These are phyloP conservation scores for Spathaspora hagerdaliae DNA, from an alignment of 805 yeast genomes.

Conservation along the genomic window DNA sequence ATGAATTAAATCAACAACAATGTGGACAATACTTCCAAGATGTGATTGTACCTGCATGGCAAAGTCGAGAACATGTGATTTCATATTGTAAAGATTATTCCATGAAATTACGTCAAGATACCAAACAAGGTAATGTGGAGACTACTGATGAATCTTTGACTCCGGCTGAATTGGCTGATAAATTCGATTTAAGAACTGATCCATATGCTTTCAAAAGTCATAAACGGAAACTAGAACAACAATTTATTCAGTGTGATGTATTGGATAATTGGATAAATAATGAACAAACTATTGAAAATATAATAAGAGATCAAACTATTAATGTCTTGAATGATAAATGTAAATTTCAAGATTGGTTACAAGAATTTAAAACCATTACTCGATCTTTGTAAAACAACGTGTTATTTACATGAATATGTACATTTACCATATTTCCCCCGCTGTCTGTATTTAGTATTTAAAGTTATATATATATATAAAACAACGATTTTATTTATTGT, in stretches of 20 bases:
- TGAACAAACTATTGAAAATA: constrained; percentile 30
- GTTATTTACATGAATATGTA: background rate
- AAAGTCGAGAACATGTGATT: constrained; percentile 24
- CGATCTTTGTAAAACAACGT: background rate
- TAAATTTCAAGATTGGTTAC: constrained; percentile 33
- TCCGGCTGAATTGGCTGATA: constrained; percentile 4
- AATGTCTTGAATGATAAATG: constrained; percentile 34
- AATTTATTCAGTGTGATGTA: constrained; percentile 21
- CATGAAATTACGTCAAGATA: constrained; percentile 14
- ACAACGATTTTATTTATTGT: constrained; percentile 20
- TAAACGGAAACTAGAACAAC: constrained; percentile 17
- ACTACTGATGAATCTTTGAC: background rate
- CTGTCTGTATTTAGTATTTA: background rate
- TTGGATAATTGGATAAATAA: constrained; percentile 36
- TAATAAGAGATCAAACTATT: constrained; percentile 29
- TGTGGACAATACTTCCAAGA: constrained; percentile 27
- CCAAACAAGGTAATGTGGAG: constrained; percentile 1
- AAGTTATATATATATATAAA: too few species aligned
- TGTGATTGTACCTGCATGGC: constrained; percentile 35
- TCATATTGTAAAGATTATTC: constrained; percentile 29
- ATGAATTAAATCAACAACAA: constrained; percentile 18
- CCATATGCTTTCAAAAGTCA: constrained; percentile 34
- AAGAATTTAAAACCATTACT: constrained; percentile 14
- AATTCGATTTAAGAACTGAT: constrained; percentile 30
- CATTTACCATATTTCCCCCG: background rate